A percentile compares a stretch with the other conserved stretches of the same genome.
Conservation (phyloP, 2,329 filamentous ascomycete genomes). For the Graphium sp. region DNA sequence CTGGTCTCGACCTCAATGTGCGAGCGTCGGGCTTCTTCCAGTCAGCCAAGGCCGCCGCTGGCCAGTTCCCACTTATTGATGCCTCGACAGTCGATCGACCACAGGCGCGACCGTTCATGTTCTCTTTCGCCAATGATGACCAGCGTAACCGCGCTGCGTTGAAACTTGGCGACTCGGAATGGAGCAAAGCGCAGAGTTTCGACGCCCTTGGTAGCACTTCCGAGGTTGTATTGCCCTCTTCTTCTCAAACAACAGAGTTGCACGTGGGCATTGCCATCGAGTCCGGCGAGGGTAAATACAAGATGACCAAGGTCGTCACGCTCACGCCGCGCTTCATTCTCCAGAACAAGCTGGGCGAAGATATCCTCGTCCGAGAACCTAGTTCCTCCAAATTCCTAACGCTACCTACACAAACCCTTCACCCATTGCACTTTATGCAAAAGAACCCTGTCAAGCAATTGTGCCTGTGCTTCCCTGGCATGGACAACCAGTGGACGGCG, state of each 20-base stretch:
- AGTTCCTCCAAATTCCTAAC: slow-evolving; percentile 76
- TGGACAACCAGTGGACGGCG: slow-evolving; percentile 95
- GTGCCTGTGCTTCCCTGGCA: slow-evolving; percentile 79
- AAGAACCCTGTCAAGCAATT: slow-evolving; percentile 73
- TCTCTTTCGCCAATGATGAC: slow-evolving; percentile 79
- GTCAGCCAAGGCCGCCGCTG: slow-evolving; percentile 66
- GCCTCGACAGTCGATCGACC: slow-evolving; percentile 33
- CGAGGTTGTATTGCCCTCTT: slow-evolving; percentile 67
- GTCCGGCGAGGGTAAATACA: slow-evolving; percentile 93
- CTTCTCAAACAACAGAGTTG: slow-evolving; percentile 57
- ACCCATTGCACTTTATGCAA: slow-evolving; percentile 80
- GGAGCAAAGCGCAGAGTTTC: slow-evolving; percentile 97
- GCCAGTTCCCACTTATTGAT: slow-evolving; percentile 46
- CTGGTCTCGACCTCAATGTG: slow-evolving; percentile 73
- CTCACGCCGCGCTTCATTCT: slow-evolving; percentile 84
- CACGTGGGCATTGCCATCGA: slow-evolving; percentile 80
- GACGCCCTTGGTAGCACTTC: slow-evolving; percentile 91
- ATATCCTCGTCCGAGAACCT: slow-evolving; percentile 78
- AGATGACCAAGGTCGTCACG: slow-evolving; percentile 88
- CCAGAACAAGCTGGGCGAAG: slow-evolving; percentile 82
- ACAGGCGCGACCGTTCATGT: slow-evolving; percentile 88
- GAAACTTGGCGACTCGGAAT: slow-evolving; percentile 76
- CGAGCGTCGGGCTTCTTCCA: slow-evolving; percentile 82
- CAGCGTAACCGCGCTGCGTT: slow-evolving; percentile 79
- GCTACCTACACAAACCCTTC: slow-evolving; percentile 59